phyloP scores from a whole-genome alignment of 441 rosid species.

The Syzygium syzygioides region DNA sequence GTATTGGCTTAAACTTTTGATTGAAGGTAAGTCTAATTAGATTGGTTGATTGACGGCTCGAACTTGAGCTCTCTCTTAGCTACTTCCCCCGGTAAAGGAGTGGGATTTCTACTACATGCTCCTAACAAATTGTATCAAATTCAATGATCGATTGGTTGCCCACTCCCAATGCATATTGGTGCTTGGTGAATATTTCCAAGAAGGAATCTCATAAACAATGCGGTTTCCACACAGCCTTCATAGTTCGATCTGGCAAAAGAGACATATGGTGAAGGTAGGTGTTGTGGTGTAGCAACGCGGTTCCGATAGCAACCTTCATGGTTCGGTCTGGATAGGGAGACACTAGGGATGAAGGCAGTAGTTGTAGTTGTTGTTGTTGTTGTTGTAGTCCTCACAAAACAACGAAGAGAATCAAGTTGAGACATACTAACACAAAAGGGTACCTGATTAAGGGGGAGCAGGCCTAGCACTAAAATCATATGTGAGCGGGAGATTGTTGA shows the following conservation, averaged over 20 bases:
- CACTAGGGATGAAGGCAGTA: neutral
- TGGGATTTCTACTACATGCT: neutral
- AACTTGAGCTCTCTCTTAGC: too few species aligned
- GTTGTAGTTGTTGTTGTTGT: too few species aligned
- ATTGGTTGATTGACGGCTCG: neutral
- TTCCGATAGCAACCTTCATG: neutral
- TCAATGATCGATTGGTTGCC: neutral
- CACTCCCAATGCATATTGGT: neutral
- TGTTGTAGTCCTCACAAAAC: neutral
- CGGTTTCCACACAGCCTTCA: neutral
- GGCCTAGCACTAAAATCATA: neutral
- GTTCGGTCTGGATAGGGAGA: neutral
- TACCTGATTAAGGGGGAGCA: neutral
- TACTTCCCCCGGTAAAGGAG: neutral
- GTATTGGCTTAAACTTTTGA: rapidly evolving
- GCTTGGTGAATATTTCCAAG: neutral
- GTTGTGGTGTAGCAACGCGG: rapidly evolving
- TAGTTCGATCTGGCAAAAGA: neutral
- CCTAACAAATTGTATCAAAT: neutral
- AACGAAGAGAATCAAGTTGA: neutral
- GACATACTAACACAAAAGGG: neutral
- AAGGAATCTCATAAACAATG: neutral
- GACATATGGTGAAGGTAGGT: neutral
- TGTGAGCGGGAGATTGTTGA: neutral
- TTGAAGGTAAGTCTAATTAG: neutral